A percentile compares a stretch with the other conserved stretches of the same genome.
phyloP scores from a whole-genome alignment of 208 protist species.

The Leishmania aethiopica region DNA sequence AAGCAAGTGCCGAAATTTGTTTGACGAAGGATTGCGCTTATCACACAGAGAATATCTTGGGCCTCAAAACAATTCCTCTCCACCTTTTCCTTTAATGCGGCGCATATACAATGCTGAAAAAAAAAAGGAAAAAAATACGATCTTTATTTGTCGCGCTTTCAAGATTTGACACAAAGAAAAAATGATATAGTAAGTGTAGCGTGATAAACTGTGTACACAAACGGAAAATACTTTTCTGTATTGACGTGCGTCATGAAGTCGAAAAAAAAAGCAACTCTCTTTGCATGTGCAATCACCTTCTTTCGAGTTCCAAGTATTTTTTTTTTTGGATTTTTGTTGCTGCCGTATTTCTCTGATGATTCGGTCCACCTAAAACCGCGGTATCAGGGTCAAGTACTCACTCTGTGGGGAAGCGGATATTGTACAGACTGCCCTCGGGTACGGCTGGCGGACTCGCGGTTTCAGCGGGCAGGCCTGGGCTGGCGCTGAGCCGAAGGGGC shows the following conservation, averaged over 20 bases:
- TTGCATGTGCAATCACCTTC: neutral
- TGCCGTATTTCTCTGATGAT: neutral
- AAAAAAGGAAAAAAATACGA: neutral
- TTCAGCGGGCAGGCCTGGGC: neutral
- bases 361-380: neutral
- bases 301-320: neutral
- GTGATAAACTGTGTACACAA: neutral
- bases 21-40: slow-evolving; percentile 6
- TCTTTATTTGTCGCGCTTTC: neutral
- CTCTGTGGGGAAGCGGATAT: neutral
- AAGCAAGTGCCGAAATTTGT: slow-evolving; percentile 36
- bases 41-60: neutral
- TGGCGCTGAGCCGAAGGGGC: neutral
- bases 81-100: neutral
- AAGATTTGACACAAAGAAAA: neutral
- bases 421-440: neutral
- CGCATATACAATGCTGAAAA: neutral
- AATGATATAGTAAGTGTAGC: neutral
- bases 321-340: neutral
- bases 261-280: neutral
- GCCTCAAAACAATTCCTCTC: neutral
- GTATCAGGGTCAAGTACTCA: neutral
- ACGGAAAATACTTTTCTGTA: neutral
- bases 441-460: neutral
- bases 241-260: neutral